These are phyloP conservation scores for Aeminium ludgeri DNA, from an alignment of 495 filamentous ascomycete species.

Conservation along the genomic window DNA sequence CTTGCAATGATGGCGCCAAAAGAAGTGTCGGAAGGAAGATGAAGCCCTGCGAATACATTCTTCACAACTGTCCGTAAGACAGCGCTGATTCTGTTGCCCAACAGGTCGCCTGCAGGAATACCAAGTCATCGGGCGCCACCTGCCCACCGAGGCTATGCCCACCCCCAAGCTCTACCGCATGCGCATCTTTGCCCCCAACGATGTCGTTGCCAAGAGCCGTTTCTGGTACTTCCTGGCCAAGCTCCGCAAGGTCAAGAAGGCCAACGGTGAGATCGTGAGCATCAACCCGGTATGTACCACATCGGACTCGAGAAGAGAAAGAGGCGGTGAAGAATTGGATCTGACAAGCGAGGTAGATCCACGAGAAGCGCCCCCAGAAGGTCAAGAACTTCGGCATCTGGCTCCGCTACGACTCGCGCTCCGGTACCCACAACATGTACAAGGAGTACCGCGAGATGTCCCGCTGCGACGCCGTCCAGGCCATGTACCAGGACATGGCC, in stretches of 20 bases:
- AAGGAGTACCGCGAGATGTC: slow-evolving; percentile 99
- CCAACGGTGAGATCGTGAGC: slow-evolving; percentile 95
- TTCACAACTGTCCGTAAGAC: slow-evolving; percentile 11
- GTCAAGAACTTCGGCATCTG: slow-evolving; percentile 99
- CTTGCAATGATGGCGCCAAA: no score
- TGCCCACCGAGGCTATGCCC: slow-evolving; percentile 89
- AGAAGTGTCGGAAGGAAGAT: no score
- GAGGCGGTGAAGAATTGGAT: background rate
- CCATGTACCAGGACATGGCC: slow-evolving; percentile 98
- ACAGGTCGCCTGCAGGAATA: slow-evolving; percentile 97
- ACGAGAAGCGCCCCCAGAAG: slow-evolving; percentile 94
- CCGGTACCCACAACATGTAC: slow-evolving; percentile 99
- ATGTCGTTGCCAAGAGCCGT: slow-evolving; percentile 92
- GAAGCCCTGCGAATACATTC: no score
- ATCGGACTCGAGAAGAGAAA: background rate
- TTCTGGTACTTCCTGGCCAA: slow-evolving; percentile 99
- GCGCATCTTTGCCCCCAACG: slow-evolving; percentile 97
- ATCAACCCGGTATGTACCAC: slow-evolving; percentile 68
- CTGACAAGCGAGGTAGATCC: slow-evolving; percentile 44
- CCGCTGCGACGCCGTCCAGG: slow-evolving; percentile 82
- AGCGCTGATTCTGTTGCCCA: slow-evolving; percentile 21
- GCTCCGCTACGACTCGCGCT: slow-evolving; percentile 99
- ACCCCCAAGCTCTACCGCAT: slow-evolving; percentile 98
- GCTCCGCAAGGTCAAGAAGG: slow-evolving; percentile 99
- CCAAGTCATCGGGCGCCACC: slow-evolving; percentile 98